Percentiles rank a stretch among this genome's conserved stretches.
Evolutionary conservation across 805 yeast species (phyloP).

Genomic region (Cyberlindnera misumaiensis): DNA sequence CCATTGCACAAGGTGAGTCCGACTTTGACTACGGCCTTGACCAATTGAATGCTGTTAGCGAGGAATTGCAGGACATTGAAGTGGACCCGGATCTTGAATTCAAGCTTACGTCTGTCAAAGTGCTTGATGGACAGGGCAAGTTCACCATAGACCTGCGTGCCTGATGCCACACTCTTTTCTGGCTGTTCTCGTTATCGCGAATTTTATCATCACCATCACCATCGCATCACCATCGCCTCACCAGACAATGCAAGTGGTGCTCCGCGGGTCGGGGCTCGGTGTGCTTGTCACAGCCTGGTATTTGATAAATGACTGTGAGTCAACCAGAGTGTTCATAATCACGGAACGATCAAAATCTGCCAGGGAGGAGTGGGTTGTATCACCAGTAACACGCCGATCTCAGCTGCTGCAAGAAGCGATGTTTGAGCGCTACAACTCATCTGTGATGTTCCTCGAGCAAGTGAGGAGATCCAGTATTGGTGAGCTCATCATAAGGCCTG

Average conservation of each 20-base stretch:
- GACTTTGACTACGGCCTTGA: slow-evolving; percentile 2
- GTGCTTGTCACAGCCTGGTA: slow-evolving; percentile 2
- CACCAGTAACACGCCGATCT: neutral
- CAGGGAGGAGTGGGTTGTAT: neutral
- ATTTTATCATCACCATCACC: neutral
- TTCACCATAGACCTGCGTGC: slow-evolving; percentile 3
- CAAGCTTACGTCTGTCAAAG: slow-evolving; percentile 8
- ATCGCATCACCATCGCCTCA: neutral
- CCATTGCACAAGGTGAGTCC: slow-evolving; percentile 4
- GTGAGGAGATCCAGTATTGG: neutral
- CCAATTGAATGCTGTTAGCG: slow-evolving; percentile 5
- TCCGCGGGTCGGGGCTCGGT: slow-evolving; percentile 4
- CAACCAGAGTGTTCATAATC: too few species aligned
- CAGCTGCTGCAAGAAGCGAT: slow-evolving; percentile 1
- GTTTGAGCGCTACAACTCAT: slow-evolving; percentile 1
- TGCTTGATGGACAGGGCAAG: slow-evolving; percentile 6
- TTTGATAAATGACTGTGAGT: neutral
- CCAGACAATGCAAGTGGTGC: slow-evolving; percentile 4
- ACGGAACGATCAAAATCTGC: too few species aligned
- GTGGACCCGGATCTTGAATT: slow-evolving; percentile 7
- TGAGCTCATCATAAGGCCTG: neutral
- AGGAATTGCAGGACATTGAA: slow-evolving; percentile 7
- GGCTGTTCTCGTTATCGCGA: neutral
- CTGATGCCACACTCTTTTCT: neutral
- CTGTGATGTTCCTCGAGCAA: slow-evolving; percentile 1